phyloP scores from a whole-genome alignment of 768 basidiomycete species.

The Crassisporium funariophilum region DNA sequence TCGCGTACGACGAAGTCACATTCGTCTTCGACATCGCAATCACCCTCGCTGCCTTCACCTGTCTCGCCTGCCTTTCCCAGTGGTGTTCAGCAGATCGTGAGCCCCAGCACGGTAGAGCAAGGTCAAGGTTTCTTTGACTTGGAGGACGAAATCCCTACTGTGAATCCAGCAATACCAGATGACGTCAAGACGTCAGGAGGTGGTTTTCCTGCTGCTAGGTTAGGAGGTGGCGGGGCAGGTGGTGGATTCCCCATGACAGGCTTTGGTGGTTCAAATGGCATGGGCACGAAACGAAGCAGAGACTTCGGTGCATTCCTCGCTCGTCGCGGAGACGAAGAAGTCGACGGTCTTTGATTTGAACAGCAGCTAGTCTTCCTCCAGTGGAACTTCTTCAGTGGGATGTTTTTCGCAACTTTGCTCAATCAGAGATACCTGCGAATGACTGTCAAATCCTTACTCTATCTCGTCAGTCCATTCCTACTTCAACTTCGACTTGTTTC shows the following conservation, averaged over 20 bases:
- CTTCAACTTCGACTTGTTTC: too few species aligned
- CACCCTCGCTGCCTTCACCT: conserved; percentile 46
- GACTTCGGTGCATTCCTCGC: conserved; percentile 25
- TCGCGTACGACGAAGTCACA: conserved; percentile 25
- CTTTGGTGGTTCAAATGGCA: conserved; percentile 11
- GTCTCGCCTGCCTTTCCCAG: conserved; percentile 34
- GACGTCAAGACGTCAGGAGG: background rate
- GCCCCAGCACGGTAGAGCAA: conserved; percentile 32
- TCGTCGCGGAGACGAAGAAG: conserved; percentile 19
- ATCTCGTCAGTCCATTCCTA: too few species aligned
- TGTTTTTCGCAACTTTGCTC: too few species aligned
- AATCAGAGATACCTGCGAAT: too few species aligned
- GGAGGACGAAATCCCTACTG: conserved; percentile 24
- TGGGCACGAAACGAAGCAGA: conserved; percentile 4
- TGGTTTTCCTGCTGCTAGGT: conserved; percentile 14
- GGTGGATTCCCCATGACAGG: conserved; percentile 20
- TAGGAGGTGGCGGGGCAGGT: conserved; percentile 16
- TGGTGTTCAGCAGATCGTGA: conserved; percentile 22
- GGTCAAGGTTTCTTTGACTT: conserved; percentile 39
- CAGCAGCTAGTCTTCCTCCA: too few species aligned
- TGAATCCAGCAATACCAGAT: background rate
- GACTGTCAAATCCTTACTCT: too few species aligned
- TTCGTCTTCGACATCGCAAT: conserved; percentile 45
- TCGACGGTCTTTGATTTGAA: too few species aligned
- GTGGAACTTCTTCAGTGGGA: too few species aligned